Conservation (phyloP, 1,284 basidiomycete genomes). For the Sutorius eximius region DNA sequence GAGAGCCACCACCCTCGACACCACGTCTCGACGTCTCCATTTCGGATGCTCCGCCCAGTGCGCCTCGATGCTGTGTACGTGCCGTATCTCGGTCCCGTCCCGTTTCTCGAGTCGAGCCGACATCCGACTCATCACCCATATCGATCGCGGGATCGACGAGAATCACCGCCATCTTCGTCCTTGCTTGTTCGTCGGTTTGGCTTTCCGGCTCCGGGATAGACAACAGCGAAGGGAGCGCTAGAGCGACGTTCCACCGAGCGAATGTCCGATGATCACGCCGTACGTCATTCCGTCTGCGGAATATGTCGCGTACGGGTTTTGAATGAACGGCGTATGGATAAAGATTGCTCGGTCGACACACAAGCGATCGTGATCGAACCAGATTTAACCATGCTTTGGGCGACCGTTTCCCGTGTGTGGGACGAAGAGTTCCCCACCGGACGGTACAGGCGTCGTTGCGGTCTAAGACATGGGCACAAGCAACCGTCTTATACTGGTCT, state of each 20-base stretch:
- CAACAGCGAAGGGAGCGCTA: conserved; percentile 17
- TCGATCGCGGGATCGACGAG: conserved; percentile 21
- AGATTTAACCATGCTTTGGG: conserved; percentile 3
- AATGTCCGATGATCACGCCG: conserved; percentile 27
- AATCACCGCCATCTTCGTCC: conserved; percentile 11
- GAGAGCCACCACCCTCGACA: conserved; percentile 12
- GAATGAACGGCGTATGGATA: conserved; percentile 9
- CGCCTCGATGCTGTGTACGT: conserved; percentile 7
- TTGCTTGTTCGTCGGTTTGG: background rate
- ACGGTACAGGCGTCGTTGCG: conserved; percentile 17
- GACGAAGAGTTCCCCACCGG: conserved; percentile 8
- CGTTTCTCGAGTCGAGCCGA: background rate
- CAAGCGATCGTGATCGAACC: background rate
- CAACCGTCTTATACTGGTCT: background rate
- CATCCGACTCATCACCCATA: background rate
- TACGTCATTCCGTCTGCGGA: conserved; percentile 13
- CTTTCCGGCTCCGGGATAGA: background rate
- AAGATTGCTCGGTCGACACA: conserved; percentile 6
- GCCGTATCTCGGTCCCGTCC: background rate
- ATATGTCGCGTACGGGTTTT: conserved; percentile 15
- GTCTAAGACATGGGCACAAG: background rate
- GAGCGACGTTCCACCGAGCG: conserved; percentile 15
- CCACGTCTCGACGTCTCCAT: conserved; percentile 19
- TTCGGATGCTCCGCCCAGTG: conserved; percentile 10
- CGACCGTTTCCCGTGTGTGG: conserved; percentile 19